Evolutionary conservation across 2,329 filamentous ascomycete genomes (phyloP), one percentile per base, ranked within the genome.

Genomic region (Tolypocladium tundrense): DNA sequence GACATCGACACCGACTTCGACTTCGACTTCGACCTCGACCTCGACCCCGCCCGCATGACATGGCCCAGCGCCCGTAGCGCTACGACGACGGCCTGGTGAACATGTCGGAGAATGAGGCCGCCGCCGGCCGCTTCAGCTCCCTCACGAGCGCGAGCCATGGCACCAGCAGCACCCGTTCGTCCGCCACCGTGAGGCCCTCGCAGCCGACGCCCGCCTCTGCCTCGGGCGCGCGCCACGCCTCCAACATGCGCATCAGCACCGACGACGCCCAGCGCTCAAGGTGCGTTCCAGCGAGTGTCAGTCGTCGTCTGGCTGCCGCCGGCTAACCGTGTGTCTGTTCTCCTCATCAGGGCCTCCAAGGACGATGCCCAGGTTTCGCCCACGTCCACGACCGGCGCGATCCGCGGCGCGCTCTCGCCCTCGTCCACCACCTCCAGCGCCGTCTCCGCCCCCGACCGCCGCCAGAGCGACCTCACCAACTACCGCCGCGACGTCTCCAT

Each of bases 401-500:
- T 74, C 63, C 75, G 76, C 67, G 68, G 73, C 64, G 70, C 73
- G 61, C 68, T 79, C 64, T 82, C 80, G 60, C 78, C 74, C 59
- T 75, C 77, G 39, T 74, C 75, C 57, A 72, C 72, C 48, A 67
- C 71, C 60, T 68, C 63, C 63, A 63, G 63, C 78, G 64, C 27
- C 48, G 31, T 76, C 74, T 56, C 73, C 59, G 76, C 76, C 60
- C 73, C 76, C 70, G 82, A 82, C 62, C 81, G 78, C 66, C 77
- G 80, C 64, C 71, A 80, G 68, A 81, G 78, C 74, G 84, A 87
- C 68, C 80, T 89, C 65, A 77, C 78, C 68, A 86, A 88, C 69
- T 87, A 90, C 69, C 84, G 87, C 67, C 87, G 86, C 74, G 86
- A 90, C 66, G 80, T 90, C 58, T 80, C 85, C 64, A 82, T 87